Evolutionary conservation across 352 stramenopile species (phyloP).

Genomic region (Globisporangium emineosum): DNA sequence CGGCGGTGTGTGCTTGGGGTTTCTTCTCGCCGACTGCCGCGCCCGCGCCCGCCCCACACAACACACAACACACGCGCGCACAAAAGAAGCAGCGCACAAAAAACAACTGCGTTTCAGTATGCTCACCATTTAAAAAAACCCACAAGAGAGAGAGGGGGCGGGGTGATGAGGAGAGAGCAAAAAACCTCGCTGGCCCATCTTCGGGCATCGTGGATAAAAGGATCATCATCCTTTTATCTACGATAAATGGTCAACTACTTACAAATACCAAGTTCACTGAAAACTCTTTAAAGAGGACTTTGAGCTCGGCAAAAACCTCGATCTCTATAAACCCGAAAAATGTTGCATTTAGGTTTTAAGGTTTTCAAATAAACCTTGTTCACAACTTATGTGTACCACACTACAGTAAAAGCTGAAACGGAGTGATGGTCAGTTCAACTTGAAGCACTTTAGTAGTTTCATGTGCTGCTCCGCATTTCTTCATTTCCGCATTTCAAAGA

Average conservation of each 20-base stretch:
- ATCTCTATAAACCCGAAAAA: too few species aligned
- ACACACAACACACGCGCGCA: neutral
- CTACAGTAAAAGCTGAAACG: neutral
- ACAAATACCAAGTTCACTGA: too few species aligned
- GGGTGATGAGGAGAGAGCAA: neutral
- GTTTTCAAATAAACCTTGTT: neutral
- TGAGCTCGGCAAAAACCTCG: too few species aligned
- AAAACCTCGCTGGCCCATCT: too few species aligned
- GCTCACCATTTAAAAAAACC: neutral
- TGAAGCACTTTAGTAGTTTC: conserved; percentile 3
- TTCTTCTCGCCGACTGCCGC: conserved; percentile 5
- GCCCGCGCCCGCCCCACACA: neutral
- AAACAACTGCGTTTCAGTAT: conserved; percentile 7
- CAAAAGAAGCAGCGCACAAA: neutral
- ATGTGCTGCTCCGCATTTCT: neutral
- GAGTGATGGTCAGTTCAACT: neutral
- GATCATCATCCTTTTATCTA: too few species aligned
- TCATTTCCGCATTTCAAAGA: neutral
- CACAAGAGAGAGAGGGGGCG: conserved; percentile 1
- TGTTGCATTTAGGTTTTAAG: neutral
- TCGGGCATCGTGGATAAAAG: too few species aligned
- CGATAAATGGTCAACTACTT: too few species aligned
- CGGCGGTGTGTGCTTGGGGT: neutral
- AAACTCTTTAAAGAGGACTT: too few species aligned
- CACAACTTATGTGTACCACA: neutral